phyloP scores from a whole-genome alignment of 345 rosid species.

The Salix viminalis region DNA sequence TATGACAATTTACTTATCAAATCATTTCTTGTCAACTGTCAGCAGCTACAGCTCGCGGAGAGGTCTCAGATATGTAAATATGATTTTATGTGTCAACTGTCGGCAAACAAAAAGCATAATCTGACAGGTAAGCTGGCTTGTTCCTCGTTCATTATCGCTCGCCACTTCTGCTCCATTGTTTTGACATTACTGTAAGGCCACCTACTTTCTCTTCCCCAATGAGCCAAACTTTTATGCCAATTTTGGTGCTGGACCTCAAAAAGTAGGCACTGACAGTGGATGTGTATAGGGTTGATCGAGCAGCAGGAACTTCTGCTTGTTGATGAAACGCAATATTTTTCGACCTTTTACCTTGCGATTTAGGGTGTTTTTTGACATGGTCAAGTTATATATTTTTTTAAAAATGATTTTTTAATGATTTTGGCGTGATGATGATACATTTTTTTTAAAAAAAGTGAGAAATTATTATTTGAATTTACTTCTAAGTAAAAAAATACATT shows the following conservation, averaged over 20 bases:
- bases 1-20: background rate
- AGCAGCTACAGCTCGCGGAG: background rate
- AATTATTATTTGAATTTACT: too few relatives aligned
- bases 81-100: background rate
- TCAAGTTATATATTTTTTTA: too few relatives aligned
- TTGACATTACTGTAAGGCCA: background rate
- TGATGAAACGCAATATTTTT: background rate
- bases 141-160: background rate
- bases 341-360: background rate
- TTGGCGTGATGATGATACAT: too few relatives aligned
- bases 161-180: background rate
- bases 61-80: background rate
- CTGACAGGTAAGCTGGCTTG: background rate
- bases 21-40: background rate
- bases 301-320: background rate
- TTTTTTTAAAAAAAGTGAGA: too few relatives aligned
- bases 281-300: background rate
- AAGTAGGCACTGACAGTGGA: background rate
- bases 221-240: background rate
- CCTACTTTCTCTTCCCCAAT: background rate
- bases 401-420: too few relatives aligned
- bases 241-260: background rate
- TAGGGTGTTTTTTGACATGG: background rate
- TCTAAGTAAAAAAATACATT: too few relatives aligned
- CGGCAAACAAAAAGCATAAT: background rate